phyloP scores from a whole-genome alignment of 257 asterid species.

The Osmanthus fragrans region DNA sequence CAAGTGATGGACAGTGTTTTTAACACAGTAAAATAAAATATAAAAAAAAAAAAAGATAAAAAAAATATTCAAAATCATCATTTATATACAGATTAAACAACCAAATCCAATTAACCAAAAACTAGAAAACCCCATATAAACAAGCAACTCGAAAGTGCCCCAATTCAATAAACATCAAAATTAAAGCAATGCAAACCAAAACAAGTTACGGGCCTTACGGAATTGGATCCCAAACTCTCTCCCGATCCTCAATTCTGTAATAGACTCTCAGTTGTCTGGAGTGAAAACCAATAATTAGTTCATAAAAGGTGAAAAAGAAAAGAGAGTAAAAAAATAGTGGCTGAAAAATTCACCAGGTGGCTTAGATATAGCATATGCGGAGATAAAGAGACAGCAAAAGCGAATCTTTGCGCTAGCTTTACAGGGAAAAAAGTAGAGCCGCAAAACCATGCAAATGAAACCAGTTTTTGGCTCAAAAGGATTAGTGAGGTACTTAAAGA shows the following conservation, averaged over 20 bases:
- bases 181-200: slow-evolving; percentile 19
- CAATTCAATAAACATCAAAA: neutral
- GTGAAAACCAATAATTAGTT: slow-evolving; percentile 22
- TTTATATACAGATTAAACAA: neutral
- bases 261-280: slow-evolving; percentile 8
- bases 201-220: slow-evolving; percentile 32
- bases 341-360: slow-evolving; percentile 48
- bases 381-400: slow-evolving; percentile 34
- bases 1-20: neutral
- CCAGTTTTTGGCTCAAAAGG: slow-evolving; percentile 10
- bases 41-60: neutral
- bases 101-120: neutral
- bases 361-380: slow-evolving; percentile 40
- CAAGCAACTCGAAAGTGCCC: slow-evolving; percentile 18
- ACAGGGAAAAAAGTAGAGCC: slow-evolving; percentile 30
- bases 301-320: slow-evolving; percentile 1
- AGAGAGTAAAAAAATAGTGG: slow-evolving; percentile 23
- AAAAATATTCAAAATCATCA: neutral
- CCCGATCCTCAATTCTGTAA: neutral
- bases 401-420: slow-evolving; percentile 58
- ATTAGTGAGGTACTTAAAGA: neutral
- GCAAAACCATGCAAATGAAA: slow-evolving; percentile 63
- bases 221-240: slow-evolving; percentile 28
- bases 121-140: slow-evolving; percentile 16
- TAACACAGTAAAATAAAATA: neutral